These are phyloP conservation scores for Coemansia sp. DNA, from an alignment of 192 early-diverging fungal genomes.

Conservation along the genomic window DNA sequence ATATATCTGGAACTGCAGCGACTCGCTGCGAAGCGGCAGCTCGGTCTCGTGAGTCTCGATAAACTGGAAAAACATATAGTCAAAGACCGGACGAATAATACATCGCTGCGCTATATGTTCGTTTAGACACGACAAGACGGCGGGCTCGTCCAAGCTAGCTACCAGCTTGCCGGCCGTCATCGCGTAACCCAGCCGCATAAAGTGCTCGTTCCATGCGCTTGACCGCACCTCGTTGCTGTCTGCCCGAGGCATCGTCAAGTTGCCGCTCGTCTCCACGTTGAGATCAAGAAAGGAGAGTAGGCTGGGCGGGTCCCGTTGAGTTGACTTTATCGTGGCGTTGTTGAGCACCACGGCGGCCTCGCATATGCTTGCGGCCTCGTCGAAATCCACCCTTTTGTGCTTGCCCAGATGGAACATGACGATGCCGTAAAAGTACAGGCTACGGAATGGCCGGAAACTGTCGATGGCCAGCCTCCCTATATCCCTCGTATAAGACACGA, in stretches of 20 bases:
- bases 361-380: slow-evolving; percentile 18
- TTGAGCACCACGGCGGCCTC: slow-evolving; percentile 37
- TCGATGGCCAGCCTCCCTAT: slow-evolving; percentile 33
- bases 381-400: slow-evolving; percentile 4
- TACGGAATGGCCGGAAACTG: slow-evolving; percentile 36
- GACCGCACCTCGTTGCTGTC: background rate
- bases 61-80: slow-evolving; percentile 29
- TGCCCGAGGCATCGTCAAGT: slow-evolving; percentile 10
- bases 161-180: slow-evolving; percentile 25
- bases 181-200: slow-evolving; percentile 23
- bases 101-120: slow-evolving; percentile 15
- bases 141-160: slow-evolving; percentile 17
- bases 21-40: slow-evolving; percentile 13
- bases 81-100: slow-evolving; percentile 36
- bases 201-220: slow-evolving; percentile 4
- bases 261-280: slow-evolving; percentile 8
- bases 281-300: slow-evolving; percentile 27
- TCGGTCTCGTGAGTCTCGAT: slow-evolving; percentile 1
- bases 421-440: slow-evolving; percentile 31
- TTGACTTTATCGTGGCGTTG: slow-evolving; percentile 19
- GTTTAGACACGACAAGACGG: slow-evolving; percentile 7
- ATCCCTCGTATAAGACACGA: slow-evolving; percentile 17
- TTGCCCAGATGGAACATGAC: slow-evolving; percentile 28
- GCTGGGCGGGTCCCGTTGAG: slow-evolving; percentile 4
- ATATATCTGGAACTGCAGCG: slow-evolving; percentile 48